Base-by-base conservation (phyloP, 768 basidiomycete genomes). In the Cubamyces sp. region DNA sequence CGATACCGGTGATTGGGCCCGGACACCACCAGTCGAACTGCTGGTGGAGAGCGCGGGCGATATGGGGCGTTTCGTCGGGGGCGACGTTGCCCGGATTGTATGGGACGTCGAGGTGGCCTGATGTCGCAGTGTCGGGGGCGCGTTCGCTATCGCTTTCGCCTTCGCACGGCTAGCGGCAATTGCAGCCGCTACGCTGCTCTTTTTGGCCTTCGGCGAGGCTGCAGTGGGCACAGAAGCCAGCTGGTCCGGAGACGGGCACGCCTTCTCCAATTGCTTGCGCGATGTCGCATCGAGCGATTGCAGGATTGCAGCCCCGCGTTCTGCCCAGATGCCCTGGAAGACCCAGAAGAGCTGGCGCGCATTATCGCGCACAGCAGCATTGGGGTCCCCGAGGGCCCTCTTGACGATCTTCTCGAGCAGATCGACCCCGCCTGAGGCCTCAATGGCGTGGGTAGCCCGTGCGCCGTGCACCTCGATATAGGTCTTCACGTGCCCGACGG, bases 101-200 rank as follows among this genome's bases (percentile, higher is more conserved):
- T 90, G 84, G 37, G 90, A 79, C 16, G 82, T 78, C 51, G 91
- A 90, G 9, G 90, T 93, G 5, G 91, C 90, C 71, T 92, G 91
- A 72, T 94, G 92, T 54, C 88, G 82, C 51, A 92, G 79, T 53
- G 84, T 83, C 3, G 92, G 92, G 19, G 92, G 92, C 9, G 91
- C 90, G 34, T 81, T 87, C 2, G 92, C 91, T 62, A 92, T 92
- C 21, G 85, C 88, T 69, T 87, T 93, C 16, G 92, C 91, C 71
- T 92, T 96, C 16, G 90, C 92, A 23, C 94, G 84, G 71, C 91
- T 95, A 21, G 94, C 93, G 42, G 94, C 94, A 68, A 96, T 91
- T 23, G 92, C 86, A 9, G 94, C 91, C 42, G 91, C 88, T 57
- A 95, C 79, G 60, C 91, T 92, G 47, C 84, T 85, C 74, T 94